Evolutionary conservation across 306 rosid species (phyloP).

Genomic region (Prunus armeniaca): DNA sequence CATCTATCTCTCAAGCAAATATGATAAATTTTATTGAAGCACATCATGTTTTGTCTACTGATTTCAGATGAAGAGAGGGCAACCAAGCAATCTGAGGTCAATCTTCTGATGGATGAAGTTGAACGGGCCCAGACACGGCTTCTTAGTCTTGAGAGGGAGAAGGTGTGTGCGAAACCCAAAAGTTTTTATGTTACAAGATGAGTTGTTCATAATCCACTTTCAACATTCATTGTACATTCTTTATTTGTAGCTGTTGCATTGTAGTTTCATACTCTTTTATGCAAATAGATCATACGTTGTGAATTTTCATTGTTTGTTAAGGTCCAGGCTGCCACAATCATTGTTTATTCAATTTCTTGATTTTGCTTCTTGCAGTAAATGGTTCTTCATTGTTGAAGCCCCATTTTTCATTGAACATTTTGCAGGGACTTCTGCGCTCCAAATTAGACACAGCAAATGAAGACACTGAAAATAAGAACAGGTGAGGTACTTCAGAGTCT

Average conservation of each 20-base stretch:
- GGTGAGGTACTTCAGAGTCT: slow-evolving; percentile 35
- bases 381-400: not conserved
- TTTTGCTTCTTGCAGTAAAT: not conserved
- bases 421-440: slow-evolving; percentile 82
- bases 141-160: slow-evolving; percentile 64
- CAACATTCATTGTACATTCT: not conserved
- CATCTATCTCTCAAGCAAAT: slow-evolving; percentile 12
- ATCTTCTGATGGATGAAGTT: slow-evolving; percentile 70
- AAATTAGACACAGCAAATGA: slow-evolving; percentile 81
- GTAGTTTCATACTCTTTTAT: not conserved
- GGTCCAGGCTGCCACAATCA: not conserved
- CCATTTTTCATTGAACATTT: not conserved
- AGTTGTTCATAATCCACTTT: not conserved
- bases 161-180: slow-evolving; percentile 26
- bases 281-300: not conserved
- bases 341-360: not conserved
- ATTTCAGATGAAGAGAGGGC: slow-evolving; percentile 3
- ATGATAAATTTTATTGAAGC: not conserved
- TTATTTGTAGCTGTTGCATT: not conserved
- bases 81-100: slow-evolving; percentile 56
- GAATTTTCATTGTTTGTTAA: not conserved
- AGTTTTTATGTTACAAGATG: not conserved
- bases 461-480: slow-evolving; percentile 70
- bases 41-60: not conserved
- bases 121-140: slow-evolving; percentile 66